A percentile compares a stretch with the other conserved stretches of the same genome.
These are phyloP conservation scores for Lumnitzera racemosa DNA, from an alignment of 345 rosid genomes.

Conservation along the genomic window DNA sequence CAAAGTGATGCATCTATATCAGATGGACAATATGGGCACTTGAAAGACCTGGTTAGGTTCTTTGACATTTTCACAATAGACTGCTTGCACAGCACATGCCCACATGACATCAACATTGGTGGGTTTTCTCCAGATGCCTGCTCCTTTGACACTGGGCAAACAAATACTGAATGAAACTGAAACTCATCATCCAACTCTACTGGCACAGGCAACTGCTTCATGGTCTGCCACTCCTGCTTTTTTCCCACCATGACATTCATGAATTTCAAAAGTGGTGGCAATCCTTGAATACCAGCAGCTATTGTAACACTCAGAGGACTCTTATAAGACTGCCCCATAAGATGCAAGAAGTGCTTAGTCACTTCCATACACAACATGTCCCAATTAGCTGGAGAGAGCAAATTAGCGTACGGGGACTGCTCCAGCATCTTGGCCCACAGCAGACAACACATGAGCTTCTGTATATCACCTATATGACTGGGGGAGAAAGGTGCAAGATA, in stretches of 20 bases:
- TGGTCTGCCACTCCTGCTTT: conserved; percentile 55
- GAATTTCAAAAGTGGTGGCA: conserved; percentile 65
- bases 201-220: conserved; percentile 58
- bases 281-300: conserved; percentile 60
- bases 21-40: conserved; percentile 62
- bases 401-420: conserved; percentile 44
- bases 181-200: conserved; percentile 51
- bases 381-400: conserved; percentile 39
- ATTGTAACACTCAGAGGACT: conserved; percentile 45
- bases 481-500: conserved; percentile 39
- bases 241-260: conserved; percentile 61
- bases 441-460: conserved; percentile 44
- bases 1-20: conserved; percentile 36
- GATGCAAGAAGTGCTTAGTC: conserved; percentile 37
- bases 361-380: conserved; percentile 42
- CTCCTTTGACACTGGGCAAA: conserved; percentile 68
- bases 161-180: conserved; percentile 70
- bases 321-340: conserved; percentile 38
- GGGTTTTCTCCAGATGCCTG: conserved; percentile 67
- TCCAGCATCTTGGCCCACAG: conserved; percentile 49
- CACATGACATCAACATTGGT: conserved; percentile 60
- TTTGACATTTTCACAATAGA: conserved; percentile 61
- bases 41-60: conserved; percentile 37
- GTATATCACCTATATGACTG: conserved; percentile 31
- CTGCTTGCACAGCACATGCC: conserved; percentile 71